Evolutionary conservation across 2,329 filamentous ascomycete genomes (phyloP), one percentile per base, ranked within the genome.

Genomic region (Pseudogymnoascus sp.): DNA sequence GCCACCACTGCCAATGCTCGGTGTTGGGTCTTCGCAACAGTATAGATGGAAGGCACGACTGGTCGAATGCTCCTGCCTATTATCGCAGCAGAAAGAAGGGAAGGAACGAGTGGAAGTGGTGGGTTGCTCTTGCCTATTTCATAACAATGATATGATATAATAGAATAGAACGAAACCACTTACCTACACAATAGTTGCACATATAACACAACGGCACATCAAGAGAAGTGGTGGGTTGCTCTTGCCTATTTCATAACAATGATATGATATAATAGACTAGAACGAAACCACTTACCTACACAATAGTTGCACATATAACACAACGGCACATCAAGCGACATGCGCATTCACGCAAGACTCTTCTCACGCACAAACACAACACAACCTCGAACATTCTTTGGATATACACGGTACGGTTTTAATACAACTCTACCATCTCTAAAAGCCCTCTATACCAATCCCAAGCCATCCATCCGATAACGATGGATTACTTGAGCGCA

Each of bases 401-500:
- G 76, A 77, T 78, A 75, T 78, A 78, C 76, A 78, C 73, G 70
- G 69, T 68, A 68, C 73, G 69, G 72, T 67, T 72, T 72, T 73
- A 71, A 68, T 73, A 68, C 26, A 65, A 63, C 11, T 60, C 23
- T 35, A 19, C 58, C 58, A 60, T 16, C 58, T 35, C 58, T 60
- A 35, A 23, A 35, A 37, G 33, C 45, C 59, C 16, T 11, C 58
- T 58, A 16, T 39, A 59, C 16, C 38, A 41, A 41, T 41, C 62
- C 61, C 67, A 62, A 69, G 67, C 71, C 71, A 76, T 75, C 76
- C 68, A 78, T 78, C 78, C 78, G 72, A 73, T 81, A 10, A 45
- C 16, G 23, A 55, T n/a, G 14, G 23, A 55, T 81, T 91, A 92
- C 83, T 92, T 93, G 75, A 93, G 81, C 71, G 83, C 85, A 72